Evolutionary conservation across 225 moss, liverwort and hornwort species (phyloP), one percentile per base, ranked within the genome.

Genomic region (Marchantia paleacea): DNA sequence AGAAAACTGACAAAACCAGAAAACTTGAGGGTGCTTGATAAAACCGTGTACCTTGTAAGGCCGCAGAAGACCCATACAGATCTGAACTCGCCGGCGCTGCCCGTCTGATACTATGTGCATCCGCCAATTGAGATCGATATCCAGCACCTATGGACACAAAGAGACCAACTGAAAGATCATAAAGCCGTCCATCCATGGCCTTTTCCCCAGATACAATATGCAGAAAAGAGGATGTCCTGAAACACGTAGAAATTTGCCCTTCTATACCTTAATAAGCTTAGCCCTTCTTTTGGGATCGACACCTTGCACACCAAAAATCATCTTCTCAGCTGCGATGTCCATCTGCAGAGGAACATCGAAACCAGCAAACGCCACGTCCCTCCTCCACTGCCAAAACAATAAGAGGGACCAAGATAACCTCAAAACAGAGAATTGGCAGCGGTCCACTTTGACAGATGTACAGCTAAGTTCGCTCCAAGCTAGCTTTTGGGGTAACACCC

Each of bases 51-150:
- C 97, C 97, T 97, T 91, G 57, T 92, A 97, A 61, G 94, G 93
- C 0, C 90, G 89, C 55, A 97, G 86, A 81, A 97, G 88, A 22
- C 97, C 97, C 97, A 97, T 97, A 49, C 92, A 93, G 54, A 97
- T 95, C 88, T 97, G 97, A 71, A 97, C 97, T 50, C 97, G 87
- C 75, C 95, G 92, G 24, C 97, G 91, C 85, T 99, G 97, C 30
- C 97, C 97, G 53, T 99, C 97, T 63, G 97, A 99, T 30, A 99
- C 97, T 80, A 87, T 99, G 91, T 99, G 97, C 97, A 99, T 93
- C 69, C 95, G 91, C 97, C 97, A 99, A 22, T 87, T 90, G 67
- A 99, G 90, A 90, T 99, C 93, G 65, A 99, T 94, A 73, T 99
- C 97, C 49, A 99, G 84, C 77, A 95, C 93, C 88, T 99, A 87